phyloP scores from a whole-genome alignment of 495 filamentous ascomycete genomes.

The Aspergillus ostianus region DNA sequence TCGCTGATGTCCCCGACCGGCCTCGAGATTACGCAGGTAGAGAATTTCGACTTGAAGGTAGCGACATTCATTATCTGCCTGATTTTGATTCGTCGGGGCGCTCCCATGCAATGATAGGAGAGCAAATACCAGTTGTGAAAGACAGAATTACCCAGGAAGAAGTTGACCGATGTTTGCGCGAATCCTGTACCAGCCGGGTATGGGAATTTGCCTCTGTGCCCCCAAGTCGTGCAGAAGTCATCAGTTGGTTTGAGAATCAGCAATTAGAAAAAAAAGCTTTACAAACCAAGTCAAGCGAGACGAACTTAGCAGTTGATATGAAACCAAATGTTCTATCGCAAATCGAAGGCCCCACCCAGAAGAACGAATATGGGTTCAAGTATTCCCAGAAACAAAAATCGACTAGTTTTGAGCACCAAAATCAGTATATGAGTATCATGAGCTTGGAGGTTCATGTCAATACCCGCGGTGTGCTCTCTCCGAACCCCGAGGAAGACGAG shows the following conservation, averaged over 20 bases:
- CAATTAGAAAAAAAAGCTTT: conserved; percentile 14
- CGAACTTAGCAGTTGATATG: conserved; percentile 11
- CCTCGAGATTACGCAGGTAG: conserved; percentile 82
- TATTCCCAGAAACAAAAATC: conserved; percentile 77
- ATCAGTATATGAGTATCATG: conserved; percentile 96
- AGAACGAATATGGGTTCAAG: conserved; percentile 78
- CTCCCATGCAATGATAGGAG: conserved; percentile 53
- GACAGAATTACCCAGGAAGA: conserved; percentile 53
- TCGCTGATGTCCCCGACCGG: conserved; percentile 78
- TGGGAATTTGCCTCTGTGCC: conserved; percentile 55
- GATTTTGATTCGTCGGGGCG: conserved; percentile 69
- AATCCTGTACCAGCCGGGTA: conserved; percentile 24
- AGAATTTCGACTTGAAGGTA: conserved; percentile 78
- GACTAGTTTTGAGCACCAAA: conserved; percentile 77
- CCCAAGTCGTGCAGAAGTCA: conserved; percentile 69
- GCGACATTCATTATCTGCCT: conserved; percentile 71
- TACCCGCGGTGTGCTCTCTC: conserved; percentile 72
- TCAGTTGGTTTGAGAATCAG: conserved; percentile 59
- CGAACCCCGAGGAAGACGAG: conserved; percentile 88
- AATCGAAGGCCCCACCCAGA: conserved; percentile 87
- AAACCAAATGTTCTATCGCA: conserved; percentile 62
- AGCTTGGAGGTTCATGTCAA: conserved; percentile 95
- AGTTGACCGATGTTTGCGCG: conserved; percentile 47
- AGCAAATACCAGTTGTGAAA: conserved; percentile 40
- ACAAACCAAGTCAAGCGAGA: conserved; percentile 6